Evolutionary conservation across 129 eudicot genomes (phyloP).

Genomic region (Arctium minus): DNA sequence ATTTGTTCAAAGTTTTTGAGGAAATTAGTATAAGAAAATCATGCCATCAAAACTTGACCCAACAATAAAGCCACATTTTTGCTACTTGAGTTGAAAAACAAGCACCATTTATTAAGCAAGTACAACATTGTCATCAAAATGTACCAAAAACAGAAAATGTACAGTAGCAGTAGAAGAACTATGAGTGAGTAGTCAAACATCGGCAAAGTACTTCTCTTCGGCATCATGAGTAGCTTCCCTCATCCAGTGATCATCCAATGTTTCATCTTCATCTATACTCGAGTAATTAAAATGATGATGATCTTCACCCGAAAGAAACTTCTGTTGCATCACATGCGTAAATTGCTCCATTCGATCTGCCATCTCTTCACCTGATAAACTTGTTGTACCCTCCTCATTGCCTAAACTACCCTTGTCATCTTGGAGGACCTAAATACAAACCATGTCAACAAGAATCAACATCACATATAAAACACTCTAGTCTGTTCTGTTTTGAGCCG

Average conservation of each 20-base stretch:
- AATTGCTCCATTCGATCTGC: slow-evolving; percentile 83
- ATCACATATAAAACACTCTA: neutral
- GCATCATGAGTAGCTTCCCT: slow-evolving; percentile 87
- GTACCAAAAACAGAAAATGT: neutral
- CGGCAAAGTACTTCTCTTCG: slow-evolving; percentile 88
- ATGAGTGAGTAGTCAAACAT: slow-evolving; percentile 39
- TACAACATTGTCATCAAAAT: neutral
- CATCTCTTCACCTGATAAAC: slow-evolving; percentile 62
- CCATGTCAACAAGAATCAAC: neutral
- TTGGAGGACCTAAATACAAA: slow-evolving; percentile 15
- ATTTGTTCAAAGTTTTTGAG: neutral
- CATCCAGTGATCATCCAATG: slow-evolving; percentile 95
- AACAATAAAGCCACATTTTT: neutral
- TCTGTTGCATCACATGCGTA: slow-evolving; percentile 71
- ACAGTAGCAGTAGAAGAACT: neutral
- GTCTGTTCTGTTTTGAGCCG: too few species aligned
- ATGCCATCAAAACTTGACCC: neutral
- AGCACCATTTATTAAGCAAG: neutral
- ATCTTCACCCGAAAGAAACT: slow-evolving; percentile 91
- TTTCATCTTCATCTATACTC: slow-evolving; percentile 75
- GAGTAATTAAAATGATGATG: slow-evolving; percentile 73
- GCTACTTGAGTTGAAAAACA: neutral
- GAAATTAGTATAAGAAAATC: too few species aligned
- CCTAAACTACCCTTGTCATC: slow-evolving; percentile 8
- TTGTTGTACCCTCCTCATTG: slow-evolving; percentile 22